Evolutionary conservation across 2,329 filamentous ascomycete species (phyloP).

Genomic region (Dactylellina cionopaga): DNA sequence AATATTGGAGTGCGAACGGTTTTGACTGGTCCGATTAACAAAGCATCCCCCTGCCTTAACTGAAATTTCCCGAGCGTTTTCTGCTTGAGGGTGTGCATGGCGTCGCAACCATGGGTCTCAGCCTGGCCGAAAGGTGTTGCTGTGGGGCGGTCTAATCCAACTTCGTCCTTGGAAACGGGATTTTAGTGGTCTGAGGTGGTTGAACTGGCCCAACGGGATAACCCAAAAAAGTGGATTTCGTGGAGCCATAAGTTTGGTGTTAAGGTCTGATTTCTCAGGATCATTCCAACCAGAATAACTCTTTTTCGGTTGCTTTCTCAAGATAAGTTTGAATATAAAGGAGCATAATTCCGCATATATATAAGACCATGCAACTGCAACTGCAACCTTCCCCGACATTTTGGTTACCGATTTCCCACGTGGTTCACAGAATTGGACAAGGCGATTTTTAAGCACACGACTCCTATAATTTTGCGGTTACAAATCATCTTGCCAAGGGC

Average conservation of each 20-base stretch:
- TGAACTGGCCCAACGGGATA: slow-evolving; percentile 3
- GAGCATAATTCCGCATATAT: slow-evolving; percentile 7
- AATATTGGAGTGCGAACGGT: no score
- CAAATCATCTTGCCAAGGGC: no score
- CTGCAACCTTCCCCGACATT: slow-evolving; percentile 20
- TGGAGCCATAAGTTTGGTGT: not conserved
- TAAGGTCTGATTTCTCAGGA: not conserved
- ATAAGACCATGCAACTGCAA: no score
- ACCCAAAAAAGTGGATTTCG: no score
- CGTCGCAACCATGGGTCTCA: slow-evolving; percentile 15
- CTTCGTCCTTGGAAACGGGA: slow-evolving; percentile 5
- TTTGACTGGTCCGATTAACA: no score
- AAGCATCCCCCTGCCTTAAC: no score
- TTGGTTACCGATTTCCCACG: slow-evolving; percentile 17
- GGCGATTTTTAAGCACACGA: no score
- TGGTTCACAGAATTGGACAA: slow-evolving; percentile 8
- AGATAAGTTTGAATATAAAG: slow-evolving; percentile 27
- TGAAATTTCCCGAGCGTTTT: slow-evolving; percentile 6
- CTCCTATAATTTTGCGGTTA: no score
- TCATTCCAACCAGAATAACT: slow-evolving; percentile 18
- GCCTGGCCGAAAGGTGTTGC: slow-evolving; percentile 14
- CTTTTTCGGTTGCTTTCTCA: not conserved
- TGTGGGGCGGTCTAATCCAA: slow-evolving; percentile 30
- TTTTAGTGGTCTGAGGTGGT: slow-evolving; percentile 31
- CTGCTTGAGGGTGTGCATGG: slow-evolving; percentile 15